Conservation (phyloP, 495 filamentous ascomycete species). For the Xylaria grammica region DNA sequence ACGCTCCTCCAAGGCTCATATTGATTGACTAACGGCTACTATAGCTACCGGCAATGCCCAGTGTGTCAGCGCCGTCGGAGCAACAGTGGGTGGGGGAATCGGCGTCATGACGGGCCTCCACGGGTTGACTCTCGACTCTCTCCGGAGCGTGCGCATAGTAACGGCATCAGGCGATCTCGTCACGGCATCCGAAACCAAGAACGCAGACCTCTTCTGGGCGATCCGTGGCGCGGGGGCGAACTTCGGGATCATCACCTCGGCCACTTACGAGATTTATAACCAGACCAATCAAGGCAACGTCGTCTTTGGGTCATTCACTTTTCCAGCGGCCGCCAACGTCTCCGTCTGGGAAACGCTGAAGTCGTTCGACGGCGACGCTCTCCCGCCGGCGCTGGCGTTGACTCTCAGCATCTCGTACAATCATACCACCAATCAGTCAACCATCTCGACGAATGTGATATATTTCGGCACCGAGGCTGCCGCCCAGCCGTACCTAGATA, state of each 20-base stretch:
- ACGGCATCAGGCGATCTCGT: slow-evolving; percentile 40
- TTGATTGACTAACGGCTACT: neutral
- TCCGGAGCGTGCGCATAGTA: slow-evolving; percentile 39
- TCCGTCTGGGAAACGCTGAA: no score
- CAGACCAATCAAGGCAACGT: slow-evolving; percentile 30
- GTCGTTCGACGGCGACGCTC: no score
- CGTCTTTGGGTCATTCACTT: no score
- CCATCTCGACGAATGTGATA: no score
- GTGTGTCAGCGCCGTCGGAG: slow-evolving; percentile 42
- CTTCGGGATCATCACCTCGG: slow-evolving; percentile 44
- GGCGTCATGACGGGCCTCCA: slow-evolving; percentile 38
- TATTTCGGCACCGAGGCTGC: no score
- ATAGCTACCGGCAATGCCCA: slow-evolving; percentile 33
- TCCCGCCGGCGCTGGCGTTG: no score
- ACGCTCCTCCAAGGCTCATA: no score
- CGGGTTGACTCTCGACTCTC: slow-evolving; percentile 42
- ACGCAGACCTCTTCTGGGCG: slow-evolving; percentile 47
- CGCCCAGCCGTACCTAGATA: no score
- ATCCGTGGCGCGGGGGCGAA: slow-evolving; percentile 43
- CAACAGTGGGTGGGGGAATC: slow-evolving; percentile 48
- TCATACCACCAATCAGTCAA: no score
- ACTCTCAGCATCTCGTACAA: no score
- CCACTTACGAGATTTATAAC: slow-evolving; percentile 35
- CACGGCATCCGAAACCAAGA: slow-evolving; percentile 34
- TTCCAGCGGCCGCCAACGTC: no score